Percentiles rank a stretch among this genome's conserved stretches.
Evolutionary conservation across 768 basidiomycete genomes (phyloP).

Genomic region (Amanita jacksonii): DNA sequence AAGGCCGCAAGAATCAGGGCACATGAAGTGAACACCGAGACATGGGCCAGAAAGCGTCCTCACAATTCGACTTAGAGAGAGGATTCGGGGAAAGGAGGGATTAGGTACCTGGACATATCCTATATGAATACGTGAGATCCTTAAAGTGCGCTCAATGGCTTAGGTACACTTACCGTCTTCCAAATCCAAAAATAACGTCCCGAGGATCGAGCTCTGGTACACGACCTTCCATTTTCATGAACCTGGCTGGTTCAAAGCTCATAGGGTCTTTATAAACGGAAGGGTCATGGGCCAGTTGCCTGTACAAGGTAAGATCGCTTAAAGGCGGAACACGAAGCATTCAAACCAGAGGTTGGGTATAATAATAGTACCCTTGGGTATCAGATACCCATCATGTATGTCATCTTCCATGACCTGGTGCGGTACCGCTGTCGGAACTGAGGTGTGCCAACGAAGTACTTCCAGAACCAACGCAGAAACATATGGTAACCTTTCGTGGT

Average conservation of each 20-base stretch:
- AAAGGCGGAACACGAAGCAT: too few relatives aligned
- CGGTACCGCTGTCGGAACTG: constrained; percentile 22
- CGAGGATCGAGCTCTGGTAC: constrained; percentile 36
- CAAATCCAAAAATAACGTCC: too few relatives aligned
- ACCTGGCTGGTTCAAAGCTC: constrained; percentile 39
- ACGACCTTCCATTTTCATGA: constrained; percentile 27
- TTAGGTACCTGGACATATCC: constrained; percentile 29
- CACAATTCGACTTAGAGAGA: neutral
- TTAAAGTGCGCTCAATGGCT: neutral
- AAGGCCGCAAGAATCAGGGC: constrained; percentile 34
- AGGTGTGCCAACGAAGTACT: constrained; percentile 25
- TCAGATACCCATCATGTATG: constrained; percentile 33
- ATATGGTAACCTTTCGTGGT: constrained; percentile 31
- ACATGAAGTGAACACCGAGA: constrained; percentile 30
- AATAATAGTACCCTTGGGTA: constrained; percentile 32
- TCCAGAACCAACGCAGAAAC: constrained; percentile 31
- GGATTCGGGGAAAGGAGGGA: too few relatives aligned
- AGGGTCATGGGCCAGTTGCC: constrained; percentile 36
- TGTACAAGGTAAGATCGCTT: constrained; percentile 6
- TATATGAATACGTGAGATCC: constrained; percentile 10
- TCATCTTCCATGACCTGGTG: constrained; percentile 31
- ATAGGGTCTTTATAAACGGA: constrained; percentile 32
- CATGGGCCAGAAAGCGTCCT: constrained; percentile 25
- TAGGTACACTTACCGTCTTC: constrained; percentile 32
- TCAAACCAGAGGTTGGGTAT: constrained; percentile 25